A percentile compares a stretch with the other conserved stretches of the same genome.
Conservation (phyloP, 1,284 basidiomycete species). For the Ustilago sp. region DNA sequence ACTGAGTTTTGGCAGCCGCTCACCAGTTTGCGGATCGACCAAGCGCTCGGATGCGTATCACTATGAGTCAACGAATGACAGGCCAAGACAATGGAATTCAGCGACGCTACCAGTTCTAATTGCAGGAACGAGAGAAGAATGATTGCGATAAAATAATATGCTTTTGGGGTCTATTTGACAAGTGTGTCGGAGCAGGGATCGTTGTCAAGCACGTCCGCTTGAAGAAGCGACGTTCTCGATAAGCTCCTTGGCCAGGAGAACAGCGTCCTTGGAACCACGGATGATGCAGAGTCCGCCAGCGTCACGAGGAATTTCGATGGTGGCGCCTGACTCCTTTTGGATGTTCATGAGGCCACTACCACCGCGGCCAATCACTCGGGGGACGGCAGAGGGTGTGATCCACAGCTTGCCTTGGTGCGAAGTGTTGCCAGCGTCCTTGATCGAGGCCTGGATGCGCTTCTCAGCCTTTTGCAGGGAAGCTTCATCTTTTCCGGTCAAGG, state of each 20-base stretch:
- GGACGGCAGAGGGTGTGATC: constrained; percentile 48
- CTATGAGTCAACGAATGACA: not conserved
- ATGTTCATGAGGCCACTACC: constrained; percentile 56
- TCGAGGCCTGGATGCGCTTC: constrained; percentile 35
- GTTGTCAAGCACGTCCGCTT: constrained; percentile 18
- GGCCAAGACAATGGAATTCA: not conserved
- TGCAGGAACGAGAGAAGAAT: not conserved
- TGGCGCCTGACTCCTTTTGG: constrained; percentile 56
- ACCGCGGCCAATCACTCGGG: constrained; percentile 57
- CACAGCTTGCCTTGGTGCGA: constrained; percentile 57
- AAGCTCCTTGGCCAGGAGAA: constrained; percentile 57
- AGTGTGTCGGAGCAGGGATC: not conserved
- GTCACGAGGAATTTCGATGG: constrained; percentile 62
- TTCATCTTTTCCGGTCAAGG: constrained; percentile 55
- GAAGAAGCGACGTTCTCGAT: constrained; percentile 47
- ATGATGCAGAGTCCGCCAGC: constrained; percentile 57
- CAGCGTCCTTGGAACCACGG: constrained; percentile 55
- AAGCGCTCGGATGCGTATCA: too few relatives aligned
- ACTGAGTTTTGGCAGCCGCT: not conserved
- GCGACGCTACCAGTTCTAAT: not conserved
- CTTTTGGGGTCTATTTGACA: constrained; percentile 9
- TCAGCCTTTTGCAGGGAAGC: constrained; percentile 54
- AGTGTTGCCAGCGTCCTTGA: constrained; percentile 40
- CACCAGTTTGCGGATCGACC: not conserved
- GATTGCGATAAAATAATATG: constrained; percentile 20